Evolutionary conservation across 2,329 filamentous ascomycete genomes (phyloP), one percentile per base, ranked within the genome.

Genomic region (Sporothrix protearum): DNA sequence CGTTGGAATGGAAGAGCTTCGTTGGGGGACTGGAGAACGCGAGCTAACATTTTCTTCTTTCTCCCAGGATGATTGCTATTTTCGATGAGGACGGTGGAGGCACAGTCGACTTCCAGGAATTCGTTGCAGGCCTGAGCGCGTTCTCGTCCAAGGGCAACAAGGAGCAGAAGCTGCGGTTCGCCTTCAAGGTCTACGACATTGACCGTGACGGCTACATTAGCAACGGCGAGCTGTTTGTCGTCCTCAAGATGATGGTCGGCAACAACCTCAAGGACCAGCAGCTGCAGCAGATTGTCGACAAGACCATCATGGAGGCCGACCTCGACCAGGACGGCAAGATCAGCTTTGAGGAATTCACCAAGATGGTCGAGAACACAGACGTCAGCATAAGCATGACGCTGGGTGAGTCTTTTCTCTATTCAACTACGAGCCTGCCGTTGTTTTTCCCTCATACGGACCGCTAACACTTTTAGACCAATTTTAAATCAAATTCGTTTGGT

Each of bases 191-290:
- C 73, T 99, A 99, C 86, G 96, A 99, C 81, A 98, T 99, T 79
- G 96, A 99, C 82, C 93, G 96, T 73, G 96, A 99, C 81, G 96
- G 96, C 30, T 99, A 92, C 84, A 99, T 99, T 79, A 97, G 93
- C 85, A 99, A 99, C 82, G 96, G 96, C 78, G 96, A 99, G 85
- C 88, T 99, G 68, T 99, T 98, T 82, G 98, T 99, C 78, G 96
- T 99, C 79, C 87, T 99, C 78, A 99, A 99, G 91, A 99, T 99
- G 96, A 99, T 99, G 96, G 96, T 99, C 68, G 96, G 96, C 73
- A 97, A 92, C 85, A 99, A 99, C 82, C 85, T 99, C 79, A 99
- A 99, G 87, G 96, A 99, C 81, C 93, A 97, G 83, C 96, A 99
- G 84, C 84, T 99, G 80, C 96, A 99, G 85, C 96, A 95, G 88